Conservation (phyloP, 495 filamentous ascomycete species). For the Neurospora cerealis region DNA sequence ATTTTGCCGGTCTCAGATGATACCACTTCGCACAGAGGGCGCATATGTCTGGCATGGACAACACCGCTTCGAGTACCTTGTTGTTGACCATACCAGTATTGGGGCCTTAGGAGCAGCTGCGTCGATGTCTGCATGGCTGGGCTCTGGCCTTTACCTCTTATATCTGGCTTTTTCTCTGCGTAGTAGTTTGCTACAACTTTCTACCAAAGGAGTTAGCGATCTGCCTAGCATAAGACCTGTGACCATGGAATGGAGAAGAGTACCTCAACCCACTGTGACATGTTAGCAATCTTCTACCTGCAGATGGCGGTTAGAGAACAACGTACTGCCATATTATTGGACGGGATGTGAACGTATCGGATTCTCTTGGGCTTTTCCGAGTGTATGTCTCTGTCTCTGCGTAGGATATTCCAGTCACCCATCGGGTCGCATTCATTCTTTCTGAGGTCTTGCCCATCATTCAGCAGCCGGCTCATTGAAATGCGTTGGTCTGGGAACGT, state of each 20-base stretch:
- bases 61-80: slow-evolving; percentile 12
- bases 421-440: neutral
- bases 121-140: neutral
- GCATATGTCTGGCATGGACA: slow-evolving; percentile 30
- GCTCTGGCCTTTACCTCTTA: neutral
- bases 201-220: neutral
- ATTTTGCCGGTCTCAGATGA: slow-evolving; percentile 3
- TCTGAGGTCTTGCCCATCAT: neutral
- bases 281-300: neutral
- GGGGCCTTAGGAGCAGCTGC: slow-evolving; percentile 13
- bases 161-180: slow-evolving; percentile 1
- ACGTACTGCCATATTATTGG: slow-evolving; percentile 14
- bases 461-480: neutral
- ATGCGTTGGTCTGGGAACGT: slow-evolving; percentile 11
- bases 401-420: neutral
- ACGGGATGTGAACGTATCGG: slow-evolving; percentile 11
- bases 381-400: neutral
- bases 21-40: slow-evolving; percentile 21
- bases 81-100: slow-evolving; percentile 23
- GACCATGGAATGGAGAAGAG: too few relatives aligned
- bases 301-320: too few relatives aligned
- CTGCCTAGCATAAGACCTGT: too few relatives aligned
- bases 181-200: slow-evolving; percentile 13
- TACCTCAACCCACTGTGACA: slow-evolving; percentile 13
- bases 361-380: neutral